phyloP scores from a whole-genome alignment of 1,139 yeast species.

The Diutina sp. region DNA sequence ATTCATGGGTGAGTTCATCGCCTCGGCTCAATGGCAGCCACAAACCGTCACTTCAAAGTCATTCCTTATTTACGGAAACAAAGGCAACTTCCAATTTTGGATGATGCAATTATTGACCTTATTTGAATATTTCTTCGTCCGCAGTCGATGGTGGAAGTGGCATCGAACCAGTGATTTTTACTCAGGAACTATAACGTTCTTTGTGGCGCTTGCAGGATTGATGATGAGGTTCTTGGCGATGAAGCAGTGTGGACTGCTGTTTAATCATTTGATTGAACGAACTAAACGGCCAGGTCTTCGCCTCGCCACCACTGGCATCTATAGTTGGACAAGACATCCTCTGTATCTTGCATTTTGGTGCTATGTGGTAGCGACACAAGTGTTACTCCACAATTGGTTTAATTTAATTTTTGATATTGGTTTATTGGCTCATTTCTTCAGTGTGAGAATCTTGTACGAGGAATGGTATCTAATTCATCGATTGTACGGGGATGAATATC shows the following conservation, averaged over 20 bases:
- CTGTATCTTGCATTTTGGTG: neutral
- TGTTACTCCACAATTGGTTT: neutral
- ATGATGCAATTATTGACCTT: neutral
- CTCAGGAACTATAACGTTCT: neutral
- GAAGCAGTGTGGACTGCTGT: conserved; percentile 1
- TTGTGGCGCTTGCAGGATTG: neutral
- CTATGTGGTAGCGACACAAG: neutral
- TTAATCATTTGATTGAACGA: neutral
- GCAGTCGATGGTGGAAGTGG: neutral
- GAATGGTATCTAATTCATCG: neutral
- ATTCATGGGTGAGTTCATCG: neutral
- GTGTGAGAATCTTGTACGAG: neutral
- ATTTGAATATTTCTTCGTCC: neutral
- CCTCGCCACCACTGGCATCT: neutral
- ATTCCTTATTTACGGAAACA: neutral
- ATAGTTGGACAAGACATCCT: neutral
- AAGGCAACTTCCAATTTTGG: neutral
- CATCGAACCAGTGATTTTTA: neutral
- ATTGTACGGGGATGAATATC: neutral
- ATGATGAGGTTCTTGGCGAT: neutral
- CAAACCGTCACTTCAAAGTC: neutral
- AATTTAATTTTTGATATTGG: neutral
- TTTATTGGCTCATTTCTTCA: neutral
- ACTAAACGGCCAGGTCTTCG: neutral
- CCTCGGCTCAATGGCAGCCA: neutral